Conservation (phyloP, 331 rosid species). For the Malus hybrid region DNA sequence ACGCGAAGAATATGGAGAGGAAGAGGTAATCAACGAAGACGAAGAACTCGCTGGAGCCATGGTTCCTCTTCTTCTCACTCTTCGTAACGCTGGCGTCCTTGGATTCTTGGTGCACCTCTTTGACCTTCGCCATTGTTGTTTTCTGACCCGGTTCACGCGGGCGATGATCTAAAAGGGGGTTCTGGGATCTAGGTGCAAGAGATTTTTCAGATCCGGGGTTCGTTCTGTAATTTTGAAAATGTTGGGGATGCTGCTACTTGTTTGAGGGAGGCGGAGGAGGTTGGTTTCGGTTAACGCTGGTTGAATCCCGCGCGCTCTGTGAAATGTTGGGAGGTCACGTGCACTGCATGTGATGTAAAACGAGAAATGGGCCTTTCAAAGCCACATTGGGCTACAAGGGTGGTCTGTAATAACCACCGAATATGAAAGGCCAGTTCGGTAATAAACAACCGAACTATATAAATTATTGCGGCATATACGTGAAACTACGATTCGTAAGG, state of each 20-base stretch:
- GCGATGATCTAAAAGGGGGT: not conserved
- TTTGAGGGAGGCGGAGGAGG: not conserved
- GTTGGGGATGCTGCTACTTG: not conserved
- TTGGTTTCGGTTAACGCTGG: not conserved
- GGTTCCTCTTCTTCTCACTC: constrained; percentile 37
- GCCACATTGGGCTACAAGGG: not conserved
- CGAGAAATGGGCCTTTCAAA: not conserved
- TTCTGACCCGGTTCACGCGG: not conserved
- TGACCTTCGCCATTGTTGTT: constrained; percentile 43
- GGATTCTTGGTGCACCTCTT: constrained; percentile 30
- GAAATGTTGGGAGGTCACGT: not conserved
- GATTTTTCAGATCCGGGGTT: constrained; percentile 6
- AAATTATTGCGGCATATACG: too few relatives aligned
- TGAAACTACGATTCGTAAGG: too few relatives aligned
- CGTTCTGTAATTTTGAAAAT: not conserved
- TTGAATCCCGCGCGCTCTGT: not conserved
- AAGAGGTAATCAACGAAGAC: constrained; percentile 51
- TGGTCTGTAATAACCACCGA: too few relatives aligned
- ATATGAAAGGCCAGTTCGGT: too few relatives aligned
- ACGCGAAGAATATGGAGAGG: constrained; percentile 41
- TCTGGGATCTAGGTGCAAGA: not conserved
- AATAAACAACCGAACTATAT: too few relatives aligned
- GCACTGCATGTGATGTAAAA: not conserved
- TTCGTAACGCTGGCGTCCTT: not conserved
- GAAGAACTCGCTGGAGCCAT: constrained; percentile 53